A percentile compares a stretch with the other conserved stretches of the same genome.
Evolutionary conservation across 169 alveolate species (phyloP).

Genomic region (Cryptosporidium xiaoi): DNA sequence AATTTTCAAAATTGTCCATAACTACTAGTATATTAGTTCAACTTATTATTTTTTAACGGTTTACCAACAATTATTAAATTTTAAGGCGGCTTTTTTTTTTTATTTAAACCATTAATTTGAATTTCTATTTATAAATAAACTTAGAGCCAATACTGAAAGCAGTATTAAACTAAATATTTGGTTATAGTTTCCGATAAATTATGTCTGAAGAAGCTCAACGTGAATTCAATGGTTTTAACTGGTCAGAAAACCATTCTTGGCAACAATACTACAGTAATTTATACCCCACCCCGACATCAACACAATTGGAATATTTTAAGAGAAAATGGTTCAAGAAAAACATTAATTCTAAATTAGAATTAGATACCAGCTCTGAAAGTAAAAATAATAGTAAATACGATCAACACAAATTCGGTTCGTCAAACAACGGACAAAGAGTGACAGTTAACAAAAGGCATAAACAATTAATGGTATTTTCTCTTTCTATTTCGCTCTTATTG

Average conservation of each 20-base stretch:
- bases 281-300: slow-evolving; percentile 63
- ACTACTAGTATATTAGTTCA: neutral
- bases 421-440: neutral
- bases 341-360: slow-evolving; percentile 27
- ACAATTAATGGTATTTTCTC: slow-evolving; percentile 29
- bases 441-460: neutral
- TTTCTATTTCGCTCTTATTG: slow-evolving; percentile 18
- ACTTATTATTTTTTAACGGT: neutral
- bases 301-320: slow-evolving; percentile 28
- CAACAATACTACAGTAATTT: slow-evolving; percentile 64
- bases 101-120: too few relatives aligned
- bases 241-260: slow-evolving; percentile 56
- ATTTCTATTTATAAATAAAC: too few relatives aligned
- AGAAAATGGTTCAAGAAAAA: slow-evolving; percentile 72
- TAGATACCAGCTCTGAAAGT: slow-evolving; percentile 13
- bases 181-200: neutral
- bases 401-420: neutral
- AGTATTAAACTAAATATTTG: neutral
- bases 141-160: too few relatives aligned
- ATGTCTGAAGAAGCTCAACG: slow-evolving; percentile 63
- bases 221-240: slow-evolving; percentile 37
- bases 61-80: neutral
- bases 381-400: neutral
- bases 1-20: neutral
- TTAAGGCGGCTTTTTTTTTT: too few relatives aligned